These are phyloP conservation scores for Termitomyces sp. DNA, from an alignment of 768 basidiomycete genomes.

Conservation along the genomic window DNA sequence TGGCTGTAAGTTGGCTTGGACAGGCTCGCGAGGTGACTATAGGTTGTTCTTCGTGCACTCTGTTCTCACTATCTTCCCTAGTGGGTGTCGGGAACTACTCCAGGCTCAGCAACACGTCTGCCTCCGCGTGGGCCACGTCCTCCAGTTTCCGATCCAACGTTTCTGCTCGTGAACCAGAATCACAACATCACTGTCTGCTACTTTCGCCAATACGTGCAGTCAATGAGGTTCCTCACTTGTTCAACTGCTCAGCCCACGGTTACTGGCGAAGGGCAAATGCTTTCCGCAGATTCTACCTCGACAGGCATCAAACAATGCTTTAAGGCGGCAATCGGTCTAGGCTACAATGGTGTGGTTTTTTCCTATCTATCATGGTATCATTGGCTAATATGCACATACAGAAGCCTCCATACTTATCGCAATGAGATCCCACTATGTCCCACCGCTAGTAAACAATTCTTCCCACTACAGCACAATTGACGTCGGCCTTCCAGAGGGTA, in stretches of 20 bases:
- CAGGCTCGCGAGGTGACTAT: conserved; percentile 46
- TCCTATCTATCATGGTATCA: neutral
- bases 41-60: neutral
- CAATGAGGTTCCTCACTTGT: conserved; percentile 42
- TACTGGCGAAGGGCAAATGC: conserved; percentile 28
- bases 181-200: conserved; percentile 52
- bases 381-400: conserved; percentile 16
- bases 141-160: conserved; percentile 46
- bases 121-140: conserved; percentile 53
- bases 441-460: conserved; percentile 20
- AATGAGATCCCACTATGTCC: conserved; percentile 50
- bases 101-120: conserved; percentile 46
- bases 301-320: conserved; percentile 43
- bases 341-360: conserved; percentile 45
- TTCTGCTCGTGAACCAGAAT: conserved; percentile 62
- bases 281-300: conserved; percentile 23
- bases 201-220: conserved; percentile 37
- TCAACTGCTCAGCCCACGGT: conserved; percentile 37
- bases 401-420: conserved; percentile 59
- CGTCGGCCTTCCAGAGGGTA: conserved; percentile 30
- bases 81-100: conserved; percentile 44
- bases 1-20: conserved; percentile 60
- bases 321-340: conserved; percentile 53
- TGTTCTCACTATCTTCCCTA: conserved; percentile 18
- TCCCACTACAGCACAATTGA: conserved; percentile 36